Percentiles rank a stretch among this genome's conserved stretches.
Conservation (phyloP, 2,329 filamentous ascomycete genomes). For the Aspergillus caelatus region DNA sequence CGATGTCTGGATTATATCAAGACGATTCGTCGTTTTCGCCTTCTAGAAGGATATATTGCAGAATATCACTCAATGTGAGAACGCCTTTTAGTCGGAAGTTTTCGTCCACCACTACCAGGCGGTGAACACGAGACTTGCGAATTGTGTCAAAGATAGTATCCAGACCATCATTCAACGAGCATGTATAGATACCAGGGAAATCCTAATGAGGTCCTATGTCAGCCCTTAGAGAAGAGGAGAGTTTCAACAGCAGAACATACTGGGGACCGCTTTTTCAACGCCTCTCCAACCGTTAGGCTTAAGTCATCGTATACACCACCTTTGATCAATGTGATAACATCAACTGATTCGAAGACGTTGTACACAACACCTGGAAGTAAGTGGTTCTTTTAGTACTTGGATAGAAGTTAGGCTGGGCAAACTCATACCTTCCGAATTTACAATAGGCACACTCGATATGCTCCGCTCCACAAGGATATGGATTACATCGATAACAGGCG, state of each 20-base stretch:
- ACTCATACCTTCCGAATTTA: conserved; percentile 69
- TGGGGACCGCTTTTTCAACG: conserved; percentile 80
- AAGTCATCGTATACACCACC: conserved; percentile 91
- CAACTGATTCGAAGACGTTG: conserved; percentile 97
- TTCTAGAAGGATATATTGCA: conserved; percentile 88
- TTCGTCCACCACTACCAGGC: conserved; percentile 90
- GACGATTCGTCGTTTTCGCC: conserved; percentile 65
- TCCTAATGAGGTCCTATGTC: conserved; percentile 55
- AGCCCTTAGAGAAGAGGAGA: conserved; percentile 7
- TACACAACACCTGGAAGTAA: conserved; percentile 64
- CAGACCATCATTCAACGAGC: conserved; percentile 84
- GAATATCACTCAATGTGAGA: conserved; percentile 91
- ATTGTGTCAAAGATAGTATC: conserved; percentile 97
- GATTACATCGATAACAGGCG: conserved; percentile 90
- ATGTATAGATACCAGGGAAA: conserved; percentile 96
- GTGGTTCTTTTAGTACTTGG: background rate
- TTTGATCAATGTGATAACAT: conserved; percentile 95
- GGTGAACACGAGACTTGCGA: conserved; percentile 89
- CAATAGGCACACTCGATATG: conserved; percentile 91
- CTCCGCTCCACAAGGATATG: conserved; percentile 89
- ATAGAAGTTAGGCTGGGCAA: background rate
- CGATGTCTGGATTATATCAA: conserved; percentile 20
- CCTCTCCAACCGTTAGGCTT: conserved; percentile 82
- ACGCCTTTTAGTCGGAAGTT: conserved; percentile 83
- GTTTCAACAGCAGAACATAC: conserved; percentile 43